Percentiles rank a stretch among this genome's conserved stretches.
phyloP scores from a whole-genome alignment of 192 early-diverging fungal species.

The Geranomyces michiganensis region DNA sequence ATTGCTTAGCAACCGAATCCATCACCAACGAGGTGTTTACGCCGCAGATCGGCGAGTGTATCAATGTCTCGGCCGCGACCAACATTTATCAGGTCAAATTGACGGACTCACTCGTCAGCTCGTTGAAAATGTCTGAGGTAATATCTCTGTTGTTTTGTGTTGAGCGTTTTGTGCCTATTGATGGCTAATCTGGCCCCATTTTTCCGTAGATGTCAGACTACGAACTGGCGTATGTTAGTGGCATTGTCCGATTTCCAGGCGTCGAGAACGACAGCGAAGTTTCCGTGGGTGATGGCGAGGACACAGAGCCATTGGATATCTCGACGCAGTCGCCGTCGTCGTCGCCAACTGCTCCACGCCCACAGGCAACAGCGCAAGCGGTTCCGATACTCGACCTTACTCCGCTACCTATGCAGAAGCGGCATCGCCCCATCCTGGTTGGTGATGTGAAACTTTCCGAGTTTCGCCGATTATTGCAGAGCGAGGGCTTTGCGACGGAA shows the following conservation, averaged over 20 bases:
- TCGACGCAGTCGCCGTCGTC: too few species aligned
- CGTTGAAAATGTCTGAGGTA: constrained; percentile 75
- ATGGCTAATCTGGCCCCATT: neutral
- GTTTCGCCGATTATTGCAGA: constrained; percentile 70
- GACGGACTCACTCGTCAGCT: constrained; percentile 86
- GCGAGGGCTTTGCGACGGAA: constrained; percentile 75
- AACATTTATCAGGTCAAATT: constrained; percentile 87
- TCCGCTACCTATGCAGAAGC: constrained; percentile 43
- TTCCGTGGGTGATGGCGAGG: neutral
- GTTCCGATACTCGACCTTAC: constrained; percentile 76
- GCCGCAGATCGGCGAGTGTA: constrained; percentile 77
- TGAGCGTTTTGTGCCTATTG: neutral
- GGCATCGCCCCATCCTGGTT: constrained; percentile 72
- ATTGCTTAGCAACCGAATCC: constrained; percentile 62
- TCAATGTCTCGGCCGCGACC: constrained; percentile 87
- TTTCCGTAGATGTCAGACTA: constrained; percentile 68
- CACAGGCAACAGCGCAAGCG: constrained; percentile 44
- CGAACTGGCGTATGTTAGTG: constrained; percentile 74
- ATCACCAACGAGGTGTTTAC: constrained; percentile 86
- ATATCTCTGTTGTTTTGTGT: constrained; percentile 7
- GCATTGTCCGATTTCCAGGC: constrained; percentile 65
- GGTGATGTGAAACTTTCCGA: constrained; percentile 86
- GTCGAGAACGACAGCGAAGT: neutral
- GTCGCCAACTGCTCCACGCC: neutral
- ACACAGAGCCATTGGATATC: neutral